Evolutionary conservation across 139 green algal species (phyloP).

Genomic region (Trebouxia sp.): DNA sequence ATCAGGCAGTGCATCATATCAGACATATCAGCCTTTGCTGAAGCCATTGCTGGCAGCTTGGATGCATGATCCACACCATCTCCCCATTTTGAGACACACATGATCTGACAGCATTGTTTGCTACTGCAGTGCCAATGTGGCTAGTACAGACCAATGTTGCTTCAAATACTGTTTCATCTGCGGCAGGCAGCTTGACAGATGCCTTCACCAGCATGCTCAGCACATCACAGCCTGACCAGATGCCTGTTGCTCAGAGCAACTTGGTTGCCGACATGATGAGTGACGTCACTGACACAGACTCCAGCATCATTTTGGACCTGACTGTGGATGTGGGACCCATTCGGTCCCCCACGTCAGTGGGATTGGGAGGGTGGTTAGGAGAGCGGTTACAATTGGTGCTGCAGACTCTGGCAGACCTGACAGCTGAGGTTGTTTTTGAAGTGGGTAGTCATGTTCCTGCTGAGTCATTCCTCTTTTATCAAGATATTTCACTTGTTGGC

Average conservation of each 20-base stretch:
- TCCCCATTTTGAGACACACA: too few species aligned
- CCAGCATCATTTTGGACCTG: background rate
- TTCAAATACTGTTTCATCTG: too few species aligned
- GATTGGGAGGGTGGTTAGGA: background rate
- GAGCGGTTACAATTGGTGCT: background rate
- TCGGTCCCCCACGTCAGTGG: too few species aligned
- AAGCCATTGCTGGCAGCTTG: too few species aligned
- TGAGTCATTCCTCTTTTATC: too few species aligned
- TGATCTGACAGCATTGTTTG: too few species aligned
- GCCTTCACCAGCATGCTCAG: background rate
- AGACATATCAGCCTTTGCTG: too few species aligned
- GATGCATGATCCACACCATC: too few species aligned
- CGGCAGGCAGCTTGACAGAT: background rate
- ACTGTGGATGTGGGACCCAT: background rate
- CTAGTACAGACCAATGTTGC: too few species aligned
- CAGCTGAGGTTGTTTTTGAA: slow-evolving; percentile 6
- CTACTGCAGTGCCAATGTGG: background rate
- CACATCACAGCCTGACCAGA: background rate
- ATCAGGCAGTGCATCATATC: too few species aligned
- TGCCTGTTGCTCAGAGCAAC: background rate
- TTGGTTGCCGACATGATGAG: too few species aligned
- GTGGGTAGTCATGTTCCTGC: background rate
- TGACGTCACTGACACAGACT: too few species aligned
- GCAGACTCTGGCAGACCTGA: background rate
- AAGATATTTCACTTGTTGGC: background rate